A percentile compares a stretch with the other conserved stretches of the same genome.
phyloP scores from a whole-genome alignment of 2,329 filamentous ascomycete species.

The Ceratocystis eucalypticola region DNA sequence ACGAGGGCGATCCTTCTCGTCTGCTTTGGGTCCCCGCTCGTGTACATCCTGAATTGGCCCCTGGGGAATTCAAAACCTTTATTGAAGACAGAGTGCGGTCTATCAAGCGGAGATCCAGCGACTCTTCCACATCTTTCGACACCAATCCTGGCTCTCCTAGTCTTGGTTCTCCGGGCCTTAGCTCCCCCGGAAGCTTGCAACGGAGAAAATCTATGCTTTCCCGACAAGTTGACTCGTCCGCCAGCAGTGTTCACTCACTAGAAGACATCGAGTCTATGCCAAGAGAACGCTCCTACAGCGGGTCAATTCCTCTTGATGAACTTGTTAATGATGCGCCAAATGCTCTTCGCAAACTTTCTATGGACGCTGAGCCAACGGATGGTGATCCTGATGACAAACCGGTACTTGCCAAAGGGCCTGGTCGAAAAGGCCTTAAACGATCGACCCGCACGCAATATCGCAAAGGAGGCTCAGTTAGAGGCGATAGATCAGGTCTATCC shows the following conservation, averaged over 20 bases:
- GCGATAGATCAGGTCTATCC: constrained; percentile 60
- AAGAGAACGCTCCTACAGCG: constrained; percentile 47
- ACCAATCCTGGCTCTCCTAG: constrained; percentile 27
- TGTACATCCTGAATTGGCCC: constrained; percentile 86
- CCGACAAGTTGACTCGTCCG: constrained; percentile 67
- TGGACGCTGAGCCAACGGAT: constrained; percentile 44
- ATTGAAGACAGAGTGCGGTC: constrained; percentile 85
- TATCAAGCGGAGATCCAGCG: constrained; percentile 72
- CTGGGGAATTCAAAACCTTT: constrained; percentile 92
- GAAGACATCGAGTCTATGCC: constrained; percentile 74
- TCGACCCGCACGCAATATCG: constrained; percentile 88
- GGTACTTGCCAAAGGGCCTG: constrained; percentile 66
- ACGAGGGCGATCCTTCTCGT: constrained; percentile 77
- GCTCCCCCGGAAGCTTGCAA: constrained; percentile 43
- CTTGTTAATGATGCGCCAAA: constrained; percentile 68
- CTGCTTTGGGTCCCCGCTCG: constrained; percentile 93
- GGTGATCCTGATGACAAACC: constrained; percentile 48
- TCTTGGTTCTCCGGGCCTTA: constrained; percentile 24
- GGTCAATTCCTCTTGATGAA: constrained; percentile 54
- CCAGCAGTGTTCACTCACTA: constrained; percentile 49
- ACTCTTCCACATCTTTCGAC: constrained; percentile 48
- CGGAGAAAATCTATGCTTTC: constrained; percentile 96
- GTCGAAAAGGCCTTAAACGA: constrained; percentile 60
- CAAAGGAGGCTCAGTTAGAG: constrained; percentile 68
- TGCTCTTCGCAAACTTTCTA: constrained; percentile 53